phyloP scores from a whole-genome alignment of 2,329 filamentous ascomycete species.

The Talaromyces funiculosus region DNA sequence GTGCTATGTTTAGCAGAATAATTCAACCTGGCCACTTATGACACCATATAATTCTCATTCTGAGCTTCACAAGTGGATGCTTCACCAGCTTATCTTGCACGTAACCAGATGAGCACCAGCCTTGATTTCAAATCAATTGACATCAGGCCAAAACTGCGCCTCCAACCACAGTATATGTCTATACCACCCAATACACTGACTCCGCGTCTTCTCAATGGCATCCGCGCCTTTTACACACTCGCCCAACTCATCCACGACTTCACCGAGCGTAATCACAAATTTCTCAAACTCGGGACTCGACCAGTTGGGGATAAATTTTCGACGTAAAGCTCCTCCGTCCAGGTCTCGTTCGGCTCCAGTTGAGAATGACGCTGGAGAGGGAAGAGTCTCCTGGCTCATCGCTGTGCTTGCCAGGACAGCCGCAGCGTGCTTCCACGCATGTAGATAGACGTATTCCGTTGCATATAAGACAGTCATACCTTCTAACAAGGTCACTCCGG shows the following conservation, averaged over 20 bases:
- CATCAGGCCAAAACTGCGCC: constrained; percentile 53
- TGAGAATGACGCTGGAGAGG: constrained; percentile 12
- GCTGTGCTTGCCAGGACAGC: constrained; percentile 26
- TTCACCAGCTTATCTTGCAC: neutral
- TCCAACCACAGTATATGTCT: constrained; percentile 50
- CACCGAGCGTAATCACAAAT: constrained; percentile 54
- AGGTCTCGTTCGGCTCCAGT: constrained; percentile 38
- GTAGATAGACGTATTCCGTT: constrained; percentile 62
- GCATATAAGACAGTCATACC: constrained; percentile 69
- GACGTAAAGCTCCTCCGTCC: constrained; percentile 60
- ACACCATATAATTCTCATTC: neutral
- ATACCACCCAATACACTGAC: constrained; percentile 46
- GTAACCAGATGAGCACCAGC: neutral
- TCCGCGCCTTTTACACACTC: constrained; percentile 33
- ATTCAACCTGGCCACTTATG: neutral
- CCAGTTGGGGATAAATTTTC: constrained; percentile 65
- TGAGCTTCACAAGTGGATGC: neutral
- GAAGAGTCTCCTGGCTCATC: constrained; percentile 18
- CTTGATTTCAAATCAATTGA: constrained; percentile 15
- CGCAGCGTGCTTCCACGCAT: constrained; percentile 50
- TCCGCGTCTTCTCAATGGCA: constrained; percentile 34
- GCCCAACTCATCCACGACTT: constrained; percentile 52
- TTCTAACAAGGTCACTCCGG: constrained; percentile 54
- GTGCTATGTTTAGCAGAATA: neutral
- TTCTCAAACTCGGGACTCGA: constrained; percentile 54